A percentile compares a stretch with the other conserved stretches of the same genome.
These are phyloP conservation scores for Maudiozyma humilis DNA, from an alignment of 1,139 yeast genomes.

Conservation along the genomic window DNA sequence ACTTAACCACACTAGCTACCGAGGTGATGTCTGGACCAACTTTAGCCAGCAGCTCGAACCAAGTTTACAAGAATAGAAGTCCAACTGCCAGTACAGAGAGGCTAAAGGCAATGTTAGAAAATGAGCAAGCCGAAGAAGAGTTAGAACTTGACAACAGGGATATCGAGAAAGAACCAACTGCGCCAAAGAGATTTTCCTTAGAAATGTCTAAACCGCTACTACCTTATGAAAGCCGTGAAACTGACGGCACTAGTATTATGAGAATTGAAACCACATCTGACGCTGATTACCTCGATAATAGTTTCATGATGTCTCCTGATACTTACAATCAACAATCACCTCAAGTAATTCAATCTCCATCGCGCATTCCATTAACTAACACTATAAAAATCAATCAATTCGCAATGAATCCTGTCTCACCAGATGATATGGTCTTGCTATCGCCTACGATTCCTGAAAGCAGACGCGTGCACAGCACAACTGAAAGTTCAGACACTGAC, in stretches of 20 bases:
- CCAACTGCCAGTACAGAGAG: constrained; percentile 8
- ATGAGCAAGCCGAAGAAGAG: constrained; percentile 7
- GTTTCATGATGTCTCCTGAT: neutral
- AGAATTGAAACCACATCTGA: constrained; percentile 1
- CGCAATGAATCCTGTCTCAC: neutral
- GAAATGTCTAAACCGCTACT: constrained; percentile 12
- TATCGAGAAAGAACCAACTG: constrained; percentile 40
- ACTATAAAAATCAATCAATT: constrained; percentile 21
- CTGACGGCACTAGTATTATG: neutral
- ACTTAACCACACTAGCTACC: neutral
- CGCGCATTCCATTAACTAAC: constrained; percentile 25
- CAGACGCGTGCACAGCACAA: neutral
- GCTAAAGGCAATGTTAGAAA: constrained; percentile 8
- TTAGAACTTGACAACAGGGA: constrained; percentile 27
- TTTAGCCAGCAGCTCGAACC: constrained; percentile 6
- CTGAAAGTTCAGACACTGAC: neutral
- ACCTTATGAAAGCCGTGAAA: neutral
- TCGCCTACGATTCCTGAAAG: neutral
- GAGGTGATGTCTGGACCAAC: constrained; percentile 11
- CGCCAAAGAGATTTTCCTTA: constrained; percentile 7
- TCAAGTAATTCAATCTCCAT: constrained; percentile 14
- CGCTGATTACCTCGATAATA: neutral
- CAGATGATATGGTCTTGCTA: neutral
- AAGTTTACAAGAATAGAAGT: constrained; percentile 6
- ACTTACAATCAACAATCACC: constrained; percentile 4